phyloP scores from a whole-genome alignment of 2,329 filamentous ascomycete genomes.

The Monosporascus sp. region DNA sequence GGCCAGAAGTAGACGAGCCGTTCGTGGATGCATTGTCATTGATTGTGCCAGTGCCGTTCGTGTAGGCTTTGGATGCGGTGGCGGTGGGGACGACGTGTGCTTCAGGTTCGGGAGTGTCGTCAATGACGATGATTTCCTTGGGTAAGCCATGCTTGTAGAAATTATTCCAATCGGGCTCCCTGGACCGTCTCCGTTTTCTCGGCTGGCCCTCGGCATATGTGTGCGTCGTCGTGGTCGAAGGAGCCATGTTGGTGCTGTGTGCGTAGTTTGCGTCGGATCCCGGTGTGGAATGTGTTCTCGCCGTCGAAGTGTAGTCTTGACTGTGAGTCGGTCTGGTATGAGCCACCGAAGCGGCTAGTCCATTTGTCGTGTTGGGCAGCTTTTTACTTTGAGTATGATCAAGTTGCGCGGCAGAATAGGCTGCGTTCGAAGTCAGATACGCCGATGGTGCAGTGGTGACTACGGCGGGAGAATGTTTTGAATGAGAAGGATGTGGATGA shows the following conservation, averaged over 20 bases:
- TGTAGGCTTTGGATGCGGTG: slow-evolving; percentile 31
- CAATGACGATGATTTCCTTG: slow-evolving; percentile 81
- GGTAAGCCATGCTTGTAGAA: slow-evolving; percentile 82
- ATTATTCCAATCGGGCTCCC: slow-evolving; percentile 69
- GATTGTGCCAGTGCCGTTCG: slow-evolving; percentile 22
- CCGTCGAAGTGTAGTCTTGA: neutral
- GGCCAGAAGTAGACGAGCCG: slow-evolving; percentile 32
- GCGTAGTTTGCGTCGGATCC: slow-evolving; percentile 26
- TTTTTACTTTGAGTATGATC: neutral
- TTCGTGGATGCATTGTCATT: slow-evolving; percentile 26
- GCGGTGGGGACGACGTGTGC: slow-evolving; percentile 23
- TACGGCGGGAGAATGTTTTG: slow-evolving; percentile 3
- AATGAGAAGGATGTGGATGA: slow-evolving; percentile 12
- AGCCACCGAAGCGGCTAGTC: slow-evolving; percentile 28
- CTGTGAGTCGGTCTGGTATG: slow-evolving; percentile 21
- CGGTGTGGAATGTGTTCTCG: slow-evolving; percentile 28
- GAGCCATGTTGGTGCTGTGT: slow-evolving; percentile 29
- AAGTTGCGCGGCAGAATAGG: neutral
- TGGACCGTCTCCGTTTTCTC: slow-evolving; percentile 52
- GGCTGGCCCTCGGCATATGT: slow-evolving; percentile 24
- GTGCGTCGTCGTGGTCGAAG: slow-evolving; percentile 25
- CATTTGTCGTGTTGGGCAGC: slow-evolving; percentile 27
- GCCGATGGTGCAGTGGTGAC: neutral
- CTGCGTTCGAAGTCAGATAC: neutral
- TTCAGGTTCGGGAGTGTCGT: slow-evolving; percentile 62